Base-by-base conservation (phyloP, 768 basidiomycete genomes). In the Auricularia auricula-judae region DNA sequence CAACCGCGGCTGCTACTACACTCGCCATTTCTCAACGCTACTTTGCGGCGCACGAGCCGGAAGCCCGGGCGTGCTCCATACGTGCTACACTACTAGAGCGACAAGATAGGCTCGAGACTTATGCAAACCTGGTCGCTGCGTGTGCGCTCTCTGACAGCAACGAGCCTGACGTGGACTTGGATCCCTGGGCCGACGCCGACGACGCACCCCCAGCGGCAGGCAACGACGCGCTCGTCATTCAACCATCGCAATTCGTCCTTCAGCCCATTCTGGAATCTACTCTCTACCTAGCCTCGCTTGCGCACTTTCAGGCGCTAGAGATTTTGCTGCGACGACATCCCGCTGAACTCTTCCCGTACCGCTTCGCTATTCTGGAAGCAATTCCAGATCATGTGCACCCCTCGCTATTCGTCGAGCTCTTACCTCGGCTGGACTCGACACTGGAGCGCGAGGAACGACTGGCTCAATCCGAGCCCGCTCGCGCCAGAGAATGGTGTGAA, bases 361-460 rank as follows among this genome's bases (percentile, higher is more conserved):
- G 94, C 23, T 80, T 89, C 70, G 69, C 73, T 36, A 81, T 98
- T 61, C 78, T 95, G 62, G 82, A 88, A 63, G 79, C 79, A 64
- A 82, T 97, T 64, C 93, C 96, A 36, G 83, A 85, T 68, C 85
- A 92, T 74, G 76, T 80, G 8, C 79, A 84, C 61, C 89, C 93
- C 2, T 78, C 81, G 1, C 76, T 80, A 23, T 91, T 82, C 72
- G 77, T 76, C 36, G 79, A 80, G 36, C 67, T 93, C 33, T 81
- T 93, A 21, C 91, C 91, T 36, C 74, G 77, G 0, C 78, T 85
- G 65, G 85, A 92, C 68, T 64, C 74, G 5, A 66, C 77, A 29
- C 76, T 72, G 8, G 80, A 82, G 56, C 56, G 12, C 23, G 56
- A 59, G 34, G 29, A 12, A 10, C 29, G 23, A 60, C 64, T 67